Evolutionary conservation across 2,329 filamentous ascomycete genomes (phyloP).

Genomic region (Elsinoe ampelina): DNA sequence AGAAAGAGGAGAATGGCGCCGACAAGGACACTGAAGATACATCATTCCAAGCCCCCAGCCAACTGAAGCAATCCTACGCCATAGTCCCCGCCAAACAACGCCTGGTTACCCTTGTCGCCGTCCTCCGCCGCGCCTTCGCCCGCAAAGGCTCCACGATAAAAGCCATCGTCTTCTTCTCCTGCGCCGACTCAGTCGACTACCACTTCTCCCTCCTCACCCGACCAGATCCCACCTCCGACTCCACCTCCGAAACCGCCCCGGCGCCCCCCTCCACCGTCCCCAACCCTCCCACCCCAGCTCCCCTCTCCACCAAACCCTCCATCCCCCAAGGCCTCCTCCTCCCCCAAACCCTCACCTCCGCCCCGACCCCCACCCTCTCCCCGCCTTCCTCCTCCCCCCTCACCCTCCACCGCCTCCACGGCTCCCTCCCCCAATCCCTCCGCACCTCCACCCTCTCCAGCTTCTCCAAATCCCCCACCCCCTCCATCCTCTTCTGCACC

Average conservation of each 20-base stretch:
- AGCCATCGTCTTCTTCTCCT: slow-evolving; percentile 92
- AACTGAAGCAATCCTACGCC: slow-evolving; percentile 86
- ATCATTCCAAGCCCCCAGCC: slow-evolving; percentile 73
- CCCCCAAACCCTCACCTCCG: slow-evolving; percentile 46
- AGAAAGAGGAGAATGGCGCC: slow-evolving; percentile 39
- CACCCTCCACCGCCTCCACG: slow-evolving; percentile 79
- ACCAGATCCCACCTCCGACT: slow-evolving; percentile 21
- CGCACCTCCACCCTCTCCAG: slow-evolving; percentile 77
- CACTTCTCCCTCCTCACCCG: slow-evolving; percentile 74
- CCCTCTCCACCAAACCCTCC: slow-evolving; percentile 21
- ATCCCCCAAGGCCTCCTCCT: slow-evolving; percentile 35
- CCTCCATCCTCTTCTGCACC: slow-evolving; percentile 81
- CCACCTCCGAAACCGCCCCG: neutral
- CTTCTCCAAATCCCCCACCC: slow-evolving; percentile 64
- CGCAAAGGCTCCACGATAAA: slow-evolving; percentile 91
- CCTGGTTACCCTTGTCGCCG: slow-evolving; percentile 74
- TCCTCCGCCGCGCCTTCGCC: slow-evolving; percentile 79
- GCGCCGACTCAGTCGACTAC: slow-evolving; percentile 93
- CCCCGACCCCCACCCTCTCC: slow-evolving; percentile 62
- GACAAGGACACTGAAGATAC: slow-evolving; percentile 40
- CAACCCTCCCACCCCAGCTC: neutral
- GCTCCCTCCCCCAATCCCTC: slow-evolving; percentile 77
- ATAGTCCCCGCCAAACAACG: slow-evolving; percentile 83
- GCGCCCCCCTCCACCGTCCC: neutral
- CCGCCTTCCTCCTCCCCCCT: slow-evolving; percentile 51